Percentiles rank a stretch among this genome's conserved stretches.
These are phyloP conservation scores for Omphalotus olearius DNA, from an alignment of 1,284 basidiomycete genomes.

Conservation along the genomic window DNA sequence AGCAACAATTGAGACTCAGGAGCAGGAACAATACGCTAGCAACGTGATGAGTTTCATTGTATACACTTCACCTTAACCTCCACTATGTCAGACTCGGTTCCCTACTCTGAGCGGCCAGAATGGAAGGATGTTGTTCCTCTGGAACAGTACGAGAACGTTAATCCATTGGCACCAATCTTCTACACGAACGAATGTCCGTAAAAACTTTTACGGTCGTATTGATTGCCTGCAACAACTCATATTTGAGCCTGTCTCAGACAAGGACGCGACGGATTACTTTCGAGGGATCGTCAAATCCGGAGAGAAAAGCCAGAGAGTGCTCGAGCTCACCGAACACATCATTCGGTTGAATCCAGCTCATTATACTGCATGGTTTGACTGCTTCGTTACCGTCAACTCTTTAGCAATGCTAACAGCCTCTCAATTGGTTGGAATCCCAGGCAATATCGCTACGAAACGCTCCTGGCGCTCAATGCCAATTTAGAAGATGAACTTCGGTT, in stretches of 20 bases:
- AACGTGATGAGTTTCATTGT: no score
- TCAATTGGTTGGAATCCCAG: conserved; percentile 36
- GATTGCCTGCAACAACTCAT: neutral
- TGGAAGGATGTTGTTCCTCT: conserved; percentile 82
- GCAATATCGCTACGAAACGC: conserved; percentile 89
- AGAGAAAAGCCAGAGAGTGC: conserved; percentile 77
- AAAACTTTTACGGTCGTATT: no score
- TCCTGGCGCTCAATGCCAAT: conserved; percentile 62
- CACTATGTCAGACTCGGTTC: conserved; percentile 8
- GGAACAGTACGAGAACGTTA: conserved; percentile 74
- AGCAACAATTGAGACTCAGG: no score
- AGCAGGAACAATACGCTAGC: no score
- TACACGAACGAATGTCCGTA: conserved; percentile 82
- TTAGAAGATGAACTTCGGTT: conserved; percentile 73
- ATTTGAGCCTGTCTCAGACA: conserved; percentile 51
- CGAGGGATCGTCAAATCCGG: conserved; percentile 72
- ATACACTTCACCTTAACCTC: neutral
- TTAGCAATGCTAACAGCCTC: neutral
- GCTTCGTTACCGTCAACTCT: neutral
- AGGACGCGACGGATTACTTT: conserved; percentile 90
- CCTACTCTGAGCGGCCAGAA: conserved; percentile 62
- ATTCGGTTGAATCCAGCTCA: conserved; percentile 90
- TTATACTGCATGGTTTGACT: conserved; percentile 85
- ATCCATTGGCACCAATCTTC: conserved; percentile 85
- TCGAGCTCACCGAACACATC: conserved; percentile 81